Evolutionary conservation across 2,329 filamentous ascomycete genomes (phyloP).

Genomic region (Aurifilum marmelostoma): DNA sequence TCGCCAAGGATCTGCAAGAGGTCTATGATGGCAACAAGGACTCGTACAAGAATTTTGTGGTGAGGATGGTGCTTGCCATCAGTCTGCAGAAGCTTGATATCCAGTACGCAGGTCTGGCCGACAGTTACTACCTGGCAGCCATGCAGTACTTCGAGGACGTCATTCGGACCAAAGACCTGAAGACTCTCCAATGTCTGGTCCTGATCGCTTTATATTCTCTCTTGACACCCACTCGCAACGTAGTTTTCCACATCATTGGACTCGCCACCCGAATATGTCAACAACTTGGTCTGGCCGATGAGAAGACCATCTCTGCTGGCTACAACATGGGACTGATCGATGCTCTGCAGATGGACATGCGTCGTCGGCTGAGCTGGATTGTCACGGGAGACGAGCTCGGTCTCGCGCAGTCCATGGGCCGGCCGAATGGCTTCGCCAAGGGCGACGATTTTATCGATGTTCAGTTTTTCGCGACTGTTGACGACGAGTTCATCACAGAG

Average conservation of each 20-base stretch:
- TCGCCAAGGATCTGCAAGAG: constrained; percentile 75
- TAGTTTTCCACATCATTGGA: constrained; percentile 91
- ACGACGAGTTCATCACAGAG: constrained; percentile 81
- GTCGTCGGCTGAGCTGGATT: constrained; percentile 85
- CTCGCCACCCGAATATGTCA: constrained; percentile 87
- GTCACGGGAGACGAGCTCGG: constrained; percentile 87
- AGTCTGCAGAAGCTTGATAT: constrained; percentile 90
- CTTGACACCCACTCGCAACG: constrained; percentile 86
- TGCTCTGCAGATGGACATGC: constrained; percentile 82
- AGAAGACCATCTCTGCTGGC: constrained; percentile 77
- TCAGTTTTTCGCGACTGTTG: constrained; percentile 78
- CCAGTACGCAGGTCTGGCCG: constrained; percentile 88
- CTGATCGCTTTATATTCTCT: constrained; percentile 91
- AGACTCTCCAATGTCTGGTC: constrained; percentile 85
- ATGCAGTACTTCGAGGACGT: constrained; percentile 83
- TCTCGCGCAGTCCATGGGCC: constrained; percentile 83
- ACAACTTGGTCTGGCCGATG: constrained; percentile 83
- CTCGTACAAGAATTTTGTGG: constrained; percentile 83
- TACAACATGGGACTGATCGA: constrained; percentile 64
- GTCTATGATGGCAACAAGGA: constrained; percentile 78
- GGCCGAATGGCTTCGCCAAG: constrained; percentile 83
- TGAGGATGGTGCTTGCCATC: constrained; percentile 92
- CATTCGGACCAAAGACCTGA: constrained; percentile 84
- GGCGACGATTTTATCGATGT: constrained; percentile 83
- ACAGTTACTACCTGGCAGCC: constrained; percentile 92